Base-by-base conservation (phyloP, 2,329 filamentous ascomycete species). In the Lithohypha guttulata region DNA sequence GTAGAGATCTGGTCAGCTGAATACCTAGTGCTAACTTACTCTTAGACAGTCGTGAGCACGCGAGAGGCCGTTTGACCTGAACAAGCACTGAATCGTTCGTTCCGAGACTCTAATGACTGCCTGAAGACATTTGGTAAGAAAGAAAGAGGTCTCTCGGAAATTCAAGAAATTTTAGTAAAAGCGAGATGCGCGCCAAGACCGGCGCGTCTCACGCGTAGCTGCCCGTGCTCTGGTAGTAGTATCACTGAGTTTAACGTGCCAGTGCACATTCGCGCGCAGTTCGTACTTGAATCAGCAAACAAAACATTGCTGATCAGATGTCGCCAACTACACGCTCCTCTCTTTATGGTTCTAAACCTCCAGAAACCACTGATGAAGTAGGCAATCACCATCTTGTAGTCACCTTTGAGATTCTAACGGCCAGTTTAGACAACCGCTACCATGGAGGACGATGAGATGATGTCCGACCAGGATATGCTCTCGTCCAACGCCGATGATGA, bases 61-160 rank as follows among this genome's bases (percentile, higher is more conserved):
- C 84, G 69, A 69, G 81, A 87, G 83, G 73, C 70, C 75, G 66
- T 70, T 62, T 63, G 71, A 78, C 75, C 84, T 93, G 83, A 84
- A 83, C 78, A 86, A 85, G 82, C 75, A 96, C 74, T 84, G 84
- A 60, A 32, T 58, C 51, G 77, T 82, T 77, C 83, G 77, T 78
- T 82, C 82, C 87, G 89, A 93, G 91, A 98, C 91, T 98, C 91
- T 96, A 96, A 89, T 83, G 84, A 83, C 77, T 80, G 82, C 80
- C 85, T 89, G 70, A 59, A 59, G 66, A 72, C 68, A 71, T 71
- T 65, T 62, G 60, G 57, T 55, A 59, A 62, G 62, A 59, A 61
- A 68, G 69, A 60, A 65, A 62, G 68, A 60, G 62, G 61, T 26
- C 19, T 8, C 4, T 5, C 13, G 18, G 5, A 22, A n/a, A 21